Evolutionary conservation across 768 basidiomycete genomes (phyloP).

Genomic region (Leccinum ochraceum): DNA sequence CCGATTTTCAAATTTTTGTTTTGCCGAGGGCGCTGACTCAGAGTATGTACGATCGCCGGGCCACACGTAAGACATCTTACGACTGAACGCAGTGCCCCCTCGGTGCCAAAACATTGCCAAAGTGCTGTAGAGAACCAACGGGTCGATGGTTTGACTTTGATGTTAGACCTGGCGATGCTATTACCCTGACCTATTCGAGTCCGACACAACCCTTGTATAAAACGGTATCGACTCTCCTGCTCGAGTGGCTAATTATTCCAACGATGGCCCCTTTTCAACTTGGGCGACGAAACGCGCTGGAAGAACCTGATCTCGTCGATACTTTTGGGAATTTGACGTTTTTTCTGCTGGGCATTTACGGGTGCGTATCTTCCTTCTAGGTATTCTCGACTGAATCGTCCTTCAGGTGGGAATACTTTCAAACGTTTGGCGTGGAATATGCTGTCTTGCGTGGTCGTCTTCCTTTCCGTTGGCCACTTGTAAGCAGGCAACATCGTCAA

Average conservation of each 20-base stretch:
- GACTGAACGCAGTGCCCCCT: background rate
- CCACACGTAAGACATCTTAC: background rate
- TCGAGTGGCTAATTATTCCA: background rate
- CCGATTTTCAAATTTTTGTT: background rate
- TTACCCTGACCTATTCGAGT: background rate
- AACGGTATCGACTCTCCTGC: background rate
- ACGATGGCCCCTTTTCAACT: conserved; percentile 14
- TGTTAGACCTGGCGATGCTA: background rate
- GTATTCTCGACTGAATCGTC: background rate
- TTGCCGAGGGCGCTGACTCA: background rate
- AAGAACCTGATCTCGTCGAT: background rate
- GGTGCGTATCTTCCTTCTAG: conserved; percentile 10
- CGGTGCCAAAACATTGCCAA: background rate
- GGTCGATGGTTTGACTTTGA: background rate
- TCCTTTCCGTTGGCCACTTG: conserved; percentile 29
- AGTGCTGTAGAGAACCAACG: background rate
- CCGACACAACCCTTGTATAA: background rate
- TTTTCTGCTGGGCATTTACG: conserved; percentile 19
- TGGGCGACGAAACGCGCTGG: conserved; percentile 18
- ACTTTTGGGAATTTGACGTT: conserved; percentile 8
- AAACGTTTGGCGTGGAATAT: conserved; percentile 20
- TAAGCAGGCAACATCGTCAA: conserved; percentile 9
- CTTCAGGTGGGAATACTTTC: conserved; percentile 29
- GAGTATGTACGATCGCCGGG: background rate
- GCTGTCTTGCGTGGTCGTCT: conserved; percentile 21